phyloP scores from a whole-genome alignment of 2,329 filamentous ascomycete genomes.

The Metarhizium sp. region DNA sequence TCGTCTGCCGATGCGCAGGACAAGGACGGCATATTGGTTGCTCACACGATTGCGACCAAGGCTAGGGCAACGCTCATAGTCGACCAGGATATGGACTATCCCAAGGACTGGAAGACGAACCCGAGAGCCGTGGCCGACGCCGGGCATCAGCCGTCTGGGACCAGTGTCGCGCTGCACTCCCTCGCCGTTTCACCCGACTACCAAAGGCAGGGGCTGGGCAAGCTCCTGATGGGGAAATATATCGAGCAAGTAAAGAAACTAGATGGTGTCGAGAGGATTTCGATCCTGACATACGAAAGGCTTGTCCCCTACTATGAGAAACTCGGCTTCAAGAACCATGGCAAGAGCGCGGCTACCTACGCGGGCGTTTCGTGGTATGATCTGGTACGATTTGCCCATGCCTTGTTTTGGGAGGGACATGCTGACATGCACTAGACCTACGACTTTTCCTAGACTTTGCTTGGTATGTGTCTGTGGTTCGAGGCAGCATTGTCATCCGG shows the following conservation, averaged over 20 bases:
- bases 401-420: no score
- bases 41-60: constrained; percentile 19
- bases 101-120: constrained; percentile 14
- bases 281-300: constrained; percentile 20
- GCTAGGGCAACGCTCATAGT: constrained; percentile 10
- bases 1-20: neutral
- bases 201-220: constrained; percentile 18
- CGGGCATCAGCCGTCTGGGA: constrained; percentile 15
- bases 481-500: no score
- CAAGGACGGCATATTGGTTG: constrained; percentile 12
- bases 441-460: no score
- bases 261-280: constrained; percentile 14
- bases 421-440: no score
- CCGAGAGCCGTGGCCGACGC: constrained; percentile 7
- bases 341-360: constrained; percentile 20
- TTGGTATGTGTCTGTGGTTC: no score
- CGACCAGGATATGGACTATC: constrained; percentile 19
- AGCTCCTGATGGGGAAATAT: constrained; percentile 14
- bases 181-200: constrained; percentile 16
- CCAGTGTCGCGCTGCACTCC: constrained; percentile 19
- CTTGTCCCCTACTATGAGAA: constrained; percentile 20
- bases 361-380: constrained; percentile 22
- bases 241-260: constrained; percentile 11
- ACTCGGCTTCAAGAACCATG: constrained; percentile 20
- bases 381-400: constrained; percentile 12